Conservation (phyloP, 2,329 filamentous ascomycete species). For the Incumbomyces lentus region DNA sequence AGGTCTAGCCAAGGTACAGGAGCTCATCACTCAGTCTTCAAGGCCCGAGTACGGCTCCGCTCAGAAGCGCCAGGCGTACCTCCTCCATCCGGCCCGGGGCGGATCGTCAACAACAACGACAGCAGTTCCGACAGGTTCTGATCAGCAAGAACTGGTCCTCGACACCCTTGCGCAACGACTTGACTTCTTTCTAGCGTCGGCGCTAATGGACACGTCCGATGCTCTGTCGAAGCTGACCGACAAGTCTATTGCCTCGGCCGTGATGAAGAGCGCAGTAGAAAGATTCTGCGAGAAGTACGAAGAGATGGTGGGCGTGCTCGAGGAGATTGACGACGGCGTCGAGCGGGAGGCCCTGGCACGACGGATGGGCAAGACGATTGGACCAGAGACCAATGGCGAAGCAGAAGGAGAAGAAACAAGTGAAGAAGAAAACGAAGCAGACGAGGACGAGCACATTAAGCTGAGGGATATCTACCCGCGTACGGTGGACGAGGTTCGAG, state of each 20-base stretch:
- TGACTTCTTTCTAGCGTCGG: slow-evolving; percentile 85
- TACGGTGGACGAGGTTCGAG: slow-evolving; percentile 53
- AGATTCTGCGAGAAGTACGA: slow-evolving; percentile 80
- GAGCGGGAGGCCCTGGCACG: slow-evolving; percentile 14
- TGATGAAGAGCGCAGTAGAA: slow-evolving; percentile 75
- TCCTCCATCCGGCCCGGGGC: neutral
- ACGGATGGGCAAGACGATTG: neutral
- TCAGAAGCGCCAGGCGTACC: neutral
- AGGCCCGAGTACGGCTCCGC: slow-evolving; percentile 9
- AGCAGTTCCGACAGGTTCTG: slow-evolving; percentile 7
- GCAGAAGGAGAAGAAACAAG: slow-evolving; percentile 26
- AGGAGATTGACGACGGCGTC: slow-evolving; percentile 46
- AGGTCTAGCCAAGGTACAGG: slow-evolving; percentile 12
- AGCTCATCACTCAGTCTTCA: slow-evolving; percentile 25
- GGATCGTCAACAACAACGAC: too few relatives aligned
- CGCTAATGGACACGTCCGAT: slow-evolving; percentile 81
- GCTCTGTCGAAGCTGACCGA: slow-evolving; percentile 66
- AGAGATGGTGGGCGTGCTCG: slow-evolving; percentile 51
- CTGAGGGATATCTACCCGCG: slow-evolving; percentile 52
- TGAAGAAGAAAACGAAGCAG: slow-evolving; percentile 1
- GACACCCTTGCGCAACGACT: slow-evolving; percentile 54
- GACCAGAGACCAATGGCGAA: slow-evolving; percentile 23
- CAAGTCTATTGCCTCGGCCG: slow-evolving; percentile 57
- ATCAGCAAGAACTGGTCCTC: slow-evolving; percentile 20
- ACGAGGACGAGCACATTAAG: slow-evolving; percentile 9